phyloP scores from a whole-genome alignment of 345 rosid genomes.

The Aquilaria malaccensis region DNA sequence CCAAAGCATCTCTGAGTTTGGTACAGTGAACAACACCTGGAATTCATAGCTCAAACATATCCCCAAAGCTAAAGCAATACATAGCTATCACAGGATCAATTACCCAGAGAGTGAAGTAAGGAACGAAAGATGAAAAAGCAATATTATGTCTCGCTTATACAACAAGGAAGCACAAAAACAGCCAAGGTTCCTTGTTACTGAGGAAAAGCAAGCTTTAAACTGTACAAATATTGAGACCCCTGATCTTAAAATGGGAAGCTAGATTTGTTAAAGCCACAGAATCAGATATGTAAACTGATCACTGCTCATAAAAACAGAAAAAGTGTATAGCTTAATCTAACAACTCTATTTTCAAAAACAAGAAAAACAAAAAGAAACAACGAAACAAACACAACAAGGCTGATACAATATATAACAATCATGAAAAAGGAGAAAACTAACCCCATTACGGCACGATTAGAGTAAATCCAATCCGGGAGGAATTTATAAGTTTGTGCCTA shows the following conservation, averaged over 20 bases:
- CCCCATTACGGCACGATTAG: constrained; percentile 57
- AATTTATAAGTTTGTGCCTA: constrained; percentile 46
- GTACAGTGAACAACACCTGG: constrained; percentile 20
- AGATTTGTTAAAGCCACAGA: not conserved
- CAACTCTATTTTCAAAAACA: not conserved
- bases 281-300: not conserved
- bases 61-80: constrained; percentile 15
- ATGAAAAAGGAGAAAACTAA: constrained; percentile 26
- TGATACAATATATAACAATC: not conserved
- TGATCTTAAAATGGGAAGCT: not conserved
- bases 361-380: not conserved
- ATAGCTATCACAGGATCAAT: constrained; percentile 5
- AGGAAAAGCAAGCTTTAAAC: constrained; percentile 12
- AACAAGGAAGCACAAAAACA: constrained; percentile 33
- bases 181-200: constrained; percentile 17
- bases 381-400: not conserved
- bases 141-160: constrained; percentile 28
- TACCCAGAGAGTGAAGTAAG: constrained; percentile 32
- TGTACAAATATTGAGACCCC: constrained; percentile 2
- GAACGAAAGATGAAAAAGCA: constrained; percentile 15
- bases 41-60: constrained; percentile 20
- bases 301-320: not conserved
- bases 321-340: not conserved
- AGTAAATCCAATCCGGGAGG: constrained; percentile 48
- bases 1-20: constrained; percentile 25